Conservation (phyloP, 768 basidiomycete genomes). For the Russula sp. region DNA sequence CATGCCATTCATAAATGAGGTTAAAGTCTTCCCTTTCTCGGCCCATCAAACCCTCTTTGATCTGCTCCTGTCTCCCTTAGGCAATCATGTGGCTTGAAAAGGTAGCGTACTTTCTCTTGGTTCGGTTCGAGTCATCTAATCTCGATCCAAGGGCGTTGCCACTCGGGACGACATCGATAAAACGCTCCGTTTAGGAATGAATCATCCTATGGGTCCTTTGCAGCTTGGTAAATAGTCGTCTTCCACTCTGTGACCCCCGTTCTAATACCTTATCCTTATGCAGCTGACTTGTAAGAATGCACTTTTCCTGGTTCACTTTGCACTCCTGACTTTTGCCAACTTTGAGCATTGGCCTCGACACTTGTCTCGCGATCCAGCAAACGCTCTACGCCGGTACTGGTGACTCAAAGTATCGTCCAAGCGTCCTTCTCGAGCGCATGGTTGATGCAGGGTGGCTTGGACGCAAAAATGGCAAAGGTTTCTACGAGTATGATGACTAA, state of each 20-base stretch:
- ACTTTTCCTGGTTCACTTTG: not conserved
- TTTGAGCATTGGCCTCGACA: conserved; percentile 90
- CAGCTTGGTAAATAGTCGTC: conserved; percentile 54
- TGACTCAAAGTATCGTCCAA: conserved; percentile 93
- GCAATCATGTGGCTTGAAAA: conserved; percentile 93
- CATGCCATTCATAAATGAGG: conserved; percentile 98
- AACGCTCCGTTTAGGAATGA: conserved; percentile 90
- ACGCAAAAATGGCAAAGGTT: conserved; percentile 88
- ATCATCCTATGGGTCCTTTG: conserved; percentile 91
- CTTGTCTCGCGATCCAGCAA: conserved; percentile 89
- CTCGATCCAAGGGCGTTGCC: conserved; percentile 52
- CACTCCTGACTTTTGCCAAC: not conserved
- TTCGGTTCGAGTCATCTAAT: not conserved
- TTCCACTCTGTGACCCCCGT: not conserved
- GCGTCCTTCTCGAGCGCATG: conserved; percentile 87
- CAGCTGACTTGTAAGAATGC: conserved; percentile 35
- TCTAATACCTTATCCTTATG: not conserved
- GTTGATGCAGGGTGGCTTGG: conserved; percentile 95
- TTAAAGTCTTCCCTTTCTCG: conserved; percentile 27
- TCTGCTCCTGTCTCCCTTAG: conserved; percentile 32
- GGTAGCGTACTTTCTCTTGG: conserved; percentile 34
- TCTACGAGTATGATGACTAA: conserved; percentile 68
- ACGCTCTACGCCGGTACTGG: conserved; percentile 84
- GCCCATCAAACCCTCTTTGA: not conserved
- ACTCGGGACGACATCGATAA: conserved; percentile 94